Conservation (phyloP, 2,329 filamentous ascomycete species). For the Fusarium citri region DNA sequence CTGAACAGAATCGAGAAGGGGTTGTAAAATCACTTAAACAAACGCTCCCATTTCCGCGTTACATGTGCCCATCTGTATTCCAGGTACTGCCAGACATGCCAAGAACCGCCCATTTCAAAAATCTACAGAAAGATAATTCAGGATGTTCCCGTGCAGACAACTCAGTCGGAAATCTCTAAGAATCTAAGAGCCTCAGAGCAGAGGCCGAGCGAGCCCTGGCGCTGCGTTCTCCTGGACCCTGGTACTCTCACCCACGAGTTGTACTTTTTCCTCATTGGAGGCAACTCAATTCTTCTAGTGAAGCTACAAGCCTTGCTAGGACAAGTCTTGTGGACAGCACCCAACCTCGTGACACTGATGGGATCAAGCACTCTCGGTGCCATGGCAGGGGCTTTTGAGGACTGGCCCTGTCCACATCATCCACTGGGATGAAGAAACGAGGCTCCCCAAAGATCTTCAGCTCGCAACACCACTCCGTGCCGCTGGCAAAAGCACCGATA, state of each 20-base stretch:
- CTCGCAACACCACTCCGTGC: background rate
- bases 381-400: background rate
- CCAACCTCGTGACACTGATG: background rate
- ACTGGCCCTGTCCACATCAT: background rate
- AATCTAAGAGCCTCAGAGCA: background rate
- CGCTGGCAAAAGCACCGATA: background rate
- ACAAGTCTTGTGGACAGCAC: background rate
- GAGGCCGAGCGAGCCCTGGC: background rate
- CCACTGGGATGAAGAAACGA: background rate
- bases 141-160: background rate
- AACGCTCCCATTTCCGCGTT: background rate
- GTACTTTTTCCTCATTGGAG: conserved; percentile 14
- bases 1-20: background rate
- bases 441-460: background rate
- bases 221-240: background rate
- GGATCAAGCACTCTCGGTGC: background rate
- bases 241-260: background rate
- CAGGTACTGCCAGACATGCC: background rate
- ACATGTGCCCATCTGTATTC: background rate
- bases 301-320: background rate
- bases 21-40: background rate
- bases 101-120: background rate
- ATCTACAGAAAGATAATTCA: conserved; percentile 2
- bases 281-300: background rate
- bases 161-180: background rate